A percentile compares a stretch with the other conserved stretches of the same genome.
phyloP scores from a whole-genome alignment of 2,329 filamentous ascomycete genomes.

The Exutisphaerella laricina region DNA sequence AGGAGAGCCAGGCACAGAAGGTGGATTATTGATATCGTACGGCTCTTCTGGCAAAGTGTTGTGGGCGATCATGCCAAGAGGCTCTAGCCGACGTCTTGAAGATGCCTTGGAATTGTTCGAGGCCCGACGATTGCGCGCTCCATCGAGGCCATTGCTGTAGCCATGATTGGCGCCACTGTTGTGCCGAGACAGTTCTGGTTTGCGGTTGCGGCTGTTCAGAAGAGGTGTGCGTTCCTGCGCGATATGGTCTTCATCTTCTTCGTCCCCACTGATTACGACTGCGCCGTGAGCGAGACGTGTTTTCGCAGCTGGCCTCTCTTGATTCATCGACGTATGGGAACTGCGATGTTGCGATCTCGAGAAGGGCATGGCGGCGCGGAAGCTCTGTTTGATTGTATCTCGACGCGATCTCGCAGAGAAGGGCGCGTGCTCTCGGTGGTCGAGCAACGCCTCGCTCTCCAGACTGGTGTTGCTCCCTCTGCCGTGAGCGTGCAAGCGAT shows the following conservation, averaged over 20 bases:
- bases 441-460: constrained; percentile 80
- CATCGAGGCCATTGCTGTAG: constrained; percentile 19
- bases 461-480: constrained; percentile 79
- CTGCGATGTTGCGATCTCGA: constrained; percentile 20
- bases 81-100: constrained; percentile 17
- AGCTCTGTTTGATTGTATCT: constrained; percentile 39
- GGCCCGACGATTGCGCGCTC: constrained; percentile 25
- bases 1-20: constrained; percentile 56
- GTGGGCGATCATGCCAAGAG: constrained; percentile 11
- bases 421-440: constrained; percentile 60
- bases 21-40: constrained; percentile 60
- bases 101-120: constrained; percentile 27
- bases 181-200: constrained; percentile 26
- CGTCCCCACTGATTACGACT: constrained; percentile 38
- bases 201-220: constrained; percentile 36
- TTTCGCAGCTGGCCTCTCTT: constrained; percentile 9
- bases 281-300: constrained; percentile 1
- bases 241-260: constrained; percentile 43
- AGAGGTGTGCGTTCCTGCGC: constrained; percentile 52
- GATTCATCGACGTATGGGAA: constrained; percentile 16
- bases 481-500: constrained; percentile 41
- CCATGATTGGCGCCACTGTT: constrained; percentile 28
- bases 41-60: constrained; percentile 10
- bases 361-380: constrained; percentile 25
- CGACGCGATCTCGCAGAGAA: constrained; percentile 35